phyloP scores from a whole-genome alignment of 345 rosid genomes.

The Dovyalis caffra region DNA sequence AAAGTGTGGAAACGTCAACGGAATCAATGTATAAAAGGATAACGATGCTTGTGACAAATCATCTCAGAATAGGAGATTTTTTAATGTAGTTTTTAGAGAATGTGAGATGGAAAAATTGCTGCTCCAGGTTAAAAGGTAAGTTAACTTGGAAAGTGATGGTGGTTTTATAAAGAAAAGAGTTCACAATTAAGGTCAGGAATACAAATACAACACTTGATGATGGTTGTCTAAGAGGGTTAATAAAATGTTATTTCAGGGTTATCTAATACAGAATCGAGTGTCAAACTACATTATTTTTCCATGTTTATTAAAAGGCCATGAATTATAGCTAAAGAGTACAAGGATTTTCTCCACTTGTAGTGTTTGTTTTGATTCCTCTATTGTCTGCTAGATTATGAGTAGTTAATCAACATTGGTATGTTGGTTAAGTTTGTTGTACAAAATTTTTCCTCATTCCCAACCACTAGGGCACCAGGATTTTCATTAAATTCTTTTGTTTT shows the following conservation, averaged over 20 bases:
- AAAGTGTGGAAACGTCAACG: background rate
- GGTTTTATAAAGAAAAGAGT: background rate
- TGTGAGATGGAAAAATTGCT: background rate
- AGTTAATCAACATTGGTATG: background rate
- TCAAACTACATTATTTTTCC: background rate
- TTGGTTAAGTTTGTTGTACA: background rate
- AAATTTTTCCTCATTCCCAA: no score
- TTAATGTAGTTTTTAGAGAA: background rate
- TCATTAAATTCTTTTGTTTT: background rate
- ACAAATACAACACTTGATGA: background rate
- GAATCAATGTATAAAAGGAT: background rate
- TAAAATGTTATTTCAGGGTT: no score
- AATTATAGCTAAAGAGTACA: background rate
- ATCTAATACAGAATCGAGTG: no score
- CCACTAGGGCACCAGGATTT: background rate
- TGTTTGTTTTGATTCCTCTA: background rate
- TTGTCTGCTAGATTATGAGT: background rate
- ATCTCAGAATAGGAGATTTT: background rate
- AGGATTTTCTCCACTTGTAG: background rate
- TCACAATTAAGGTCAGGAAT: background rate
- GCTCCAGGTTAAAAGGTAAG: background rate
- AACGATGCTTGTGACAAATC: background rate
- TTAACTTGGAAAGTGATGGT: background rate
- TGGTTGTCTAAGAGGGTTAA: background rate
- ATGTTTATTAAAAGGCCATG: background rate